Evolutionary conservation across 2,329 filamentous ascomycete genomes (phyloP), one percentile per base, ranked within the genome.

Genomic region (Fusarium sp.): DNA sequence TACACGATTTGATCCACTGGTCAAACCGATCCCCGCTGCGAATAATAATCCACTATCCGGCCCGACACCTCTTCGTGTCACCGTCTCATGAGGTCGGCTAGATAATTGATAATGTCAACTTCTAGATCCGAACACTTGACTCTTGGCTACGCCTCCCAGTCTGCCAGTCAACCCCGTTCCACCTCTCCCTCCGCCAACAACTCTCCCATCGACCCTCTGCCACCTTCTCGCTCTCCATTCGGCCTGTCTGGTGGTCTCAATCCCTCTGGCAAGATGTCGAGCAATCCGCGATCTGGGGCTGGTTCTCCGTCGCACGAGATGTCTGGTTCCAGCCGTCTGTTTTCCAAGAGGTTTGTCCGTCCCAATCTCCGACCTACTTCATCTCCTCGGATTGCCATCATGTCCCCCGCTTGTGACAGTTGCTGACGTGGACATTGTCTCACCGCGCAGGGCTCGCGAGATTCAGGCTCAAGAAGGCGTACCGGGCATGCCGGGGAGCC

Each of bases 381-480:
- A 63, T 39, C 77, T 66, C 74, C 64, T 65, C 68, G 27, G 67
- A 56, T 56, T 66, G n/a, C 32, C 43, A 41, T 39, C 20, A 59
- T 16, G 30, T 45, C 27, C 39, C 64, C 59, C 45, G 18, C 10
- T 59, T 23, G 48, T 61, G 35, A 60, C 37, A 60, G 41, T 45
- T 43, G 58, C 69, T 75, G 60, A 79, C 74, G 30, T 70, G 63
- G 60, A 62, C 37, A 64, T 52, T 70, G 35, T 60, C 48, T 60
- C 35, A 62, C 48, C n/a, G 18, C 20, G n/a, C 72, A 98, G 96
- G 81, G 95, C 97, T 76, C 91, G 97, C 83, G 97, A 99, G 84
- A 98, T 98, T 72, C 96, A 98, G 86, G 95, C 95, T 64, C 95
- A 98, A 85, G 96, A 98, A 89, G 95, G 95, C 61, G 88, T 98